Evolutionary conservation across 495 filamentous ascomycete species (phyloP), one percentile per base, ranked within the genome.

Genomic region (Hamigera avellanea): DNA sequence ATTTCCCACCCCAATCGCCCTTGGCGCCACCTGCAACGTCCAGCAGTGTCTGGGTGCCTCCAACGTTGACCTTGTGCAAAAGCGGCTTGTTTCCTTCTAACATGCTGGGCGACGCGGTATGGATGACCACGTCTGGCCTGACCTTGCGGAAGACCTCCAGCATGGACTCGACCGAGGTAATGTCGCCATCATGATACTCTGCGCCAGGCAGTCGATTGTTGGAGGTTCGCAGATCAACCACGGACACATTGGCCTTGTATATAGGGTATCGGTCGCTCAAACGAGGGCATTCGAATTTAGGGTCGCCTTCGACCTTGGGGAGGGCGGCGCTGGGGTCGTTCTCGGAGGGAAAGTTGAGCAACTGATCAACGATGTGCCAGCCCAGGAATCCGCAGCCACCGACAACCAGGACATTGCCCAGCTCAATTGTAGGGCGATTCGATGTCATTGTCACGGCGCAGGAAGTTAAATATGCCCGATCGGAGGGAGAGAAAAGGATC

Each of bases 111-210:
- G 80, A 82, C n/a, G 89, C 93, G 8, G 91, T 96, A 61, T 99
- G 87, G 43, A 96, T 91, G 27, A 99, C 81, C 8, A 91, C 75
- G 46, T 86, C 76, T n/a, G 93, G 86, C 57, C 77, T 79, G 28
- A 80, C 64, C 35, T 72, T 70, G 12, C 67, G 50, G 54, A 96
- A 80, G 8, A 93, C 63, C 9, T 61, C 55, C 36, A 78, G 54
- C 48, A 94, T 69, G 36, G 67, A 66, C 34, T 67, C 69, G 35
- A 62, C 58, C 29, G 83, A 79, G 26, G 87, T 95, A 56, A 99
- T 86, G 54, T 96, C 89, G 51, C 78, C 83, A 39, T 87, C 73
- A 50, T 83, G 70, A 61, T 99, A 99, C 14, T 66, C 57, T 23
- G 88, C 79, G 33, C 75, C 74, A 3, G 81, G 73, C 14, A 79